A percentile compares a stretch with the other conserved stretches of the same genome.
These are phyloP conservation scores for Saccharum spontaneum DNA, from an alignment of 176 grass and related monocot genomes.

Conservation along the genomic window DNA sequence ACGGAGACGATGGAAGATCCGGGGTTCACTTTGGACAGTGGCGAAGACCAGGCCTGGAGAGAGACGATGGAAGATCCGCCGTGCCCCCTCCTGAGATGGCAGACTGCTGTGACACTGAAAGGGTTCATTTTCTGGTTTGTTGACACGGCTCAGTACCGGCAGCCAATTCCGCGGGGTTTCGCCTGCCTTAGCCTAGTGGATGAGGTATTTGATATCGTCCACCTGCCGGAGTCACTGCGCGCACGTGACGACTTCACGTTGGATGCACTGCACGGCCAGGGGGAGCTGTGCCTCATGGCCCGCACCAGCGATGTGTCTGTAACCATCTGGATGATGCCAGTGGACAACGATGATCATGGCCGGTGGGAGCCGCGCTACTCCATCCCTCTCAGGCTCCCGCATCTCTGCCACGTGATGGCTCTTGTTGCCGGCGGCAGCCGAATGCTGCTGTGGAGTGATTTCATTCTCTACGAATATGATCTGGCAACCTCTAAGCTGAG, in stretches of 20 bases:
- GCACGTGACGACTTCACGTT: too few relatives aligned
- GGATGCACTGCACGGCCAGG: neutral
- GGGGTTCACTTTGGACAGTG: neutral
- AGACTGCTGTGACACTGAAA: neutral
- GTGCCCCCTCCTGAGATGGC: neutral
- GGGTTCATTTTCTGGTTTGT: neutral
- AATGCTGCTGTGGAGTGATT: too few relatives aligned
- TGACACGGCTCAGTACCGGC: neutral
- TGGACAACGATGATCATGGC: neutral
- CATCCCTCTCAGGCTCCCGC: too few relatives aligned
- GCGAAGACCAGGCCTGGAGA: neutral
- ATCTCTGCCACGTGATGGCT: too few relatives aligned
- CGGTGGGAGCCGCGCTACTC: too few relatives aligned
- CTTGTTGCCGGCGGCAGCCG: too few relatives aligned
- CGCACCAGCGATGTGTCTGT: neutral
- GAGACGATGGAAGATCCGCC: neutral
- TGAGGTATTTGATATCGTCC: rapidly evolving
- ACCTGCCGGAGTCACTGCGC: neutral
- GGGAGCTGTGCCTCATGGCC: neutral
- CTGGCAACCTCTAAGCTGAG: neutral
- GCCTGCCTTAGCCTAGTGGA: neutral
- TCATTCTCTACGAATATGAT: neutral
- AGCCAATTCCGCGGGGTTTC: too few relatives aligned
- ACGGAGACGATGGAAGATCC: neutral
- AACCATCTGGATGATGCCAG: neutral